Conservation (phyloP, 2,329 filamentous ascomycete species). For the Fusarium verticillioides region DNA sequence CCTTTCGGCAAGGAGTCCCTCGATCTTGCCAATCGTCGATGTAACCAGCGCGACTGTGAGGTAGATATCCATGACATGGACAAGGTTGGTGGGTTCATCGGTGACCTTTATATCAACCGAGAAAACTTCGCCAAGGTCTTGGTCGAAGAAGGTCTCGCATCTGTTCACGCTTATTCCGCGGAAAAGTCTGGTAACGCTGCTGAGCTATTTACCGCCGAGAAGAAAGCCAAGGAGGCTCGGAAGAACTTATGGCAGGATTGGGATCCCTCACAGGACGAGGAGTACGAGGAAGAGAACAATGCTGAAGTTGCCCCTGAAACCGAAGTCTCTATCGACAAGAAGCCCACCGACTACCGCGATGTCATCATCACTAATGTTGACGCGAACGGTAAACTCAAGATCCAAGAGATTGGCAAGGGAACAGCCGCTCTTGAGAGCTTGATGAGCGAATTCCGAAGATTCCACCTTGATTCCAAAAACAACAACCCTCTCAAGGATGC, state of each 20-base stretch:
- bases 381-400: slow-evolving; percentile 81
- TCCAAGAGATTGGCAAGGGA: slow-evolving; percentile 89
- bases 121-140: slow-evolving; percentile 95
- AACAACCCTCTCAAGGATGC: slow-evolving; percentile 76
- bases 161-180: slow-evolving; percentile 93
- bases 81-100: slow-evolving; percentile 98
- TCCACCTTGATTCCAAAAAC: slow-evolving; percentile 88
- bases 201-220: slow-evolving; percentile 88
- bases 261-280: slow-evolving; percentile 87
- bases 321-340: slow-evolving; percentile 70
- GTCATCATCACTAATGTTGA: slow-evolving; percentile 93
- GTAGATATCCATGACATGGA: slow-evolving; percentile 95
- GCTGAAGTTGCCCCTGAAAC: slow-evolving; percentile 61
- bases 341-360: slow-evolving; percentile 86
- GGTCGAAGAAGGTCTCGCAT: slow-evolving; percentile 92
- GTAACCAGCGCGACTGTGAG: slow-evolving; percentile 94
- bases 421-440: slow-evolving; percentile 86
- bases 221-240: slow-evolving; percentile 86
- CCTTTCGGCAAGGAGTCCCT: slow-evolving; percentile 95
- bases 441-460: slow-evolving; percentile 91
- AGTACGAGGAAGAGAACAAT: slow-evolving; percentile 64
- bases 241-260: slow-evolving; percentile 95
- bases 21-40: slow-evolving; percentile 87
- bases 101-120: slow-evolving; percentile 90
- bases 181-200: slow-evolving; percentile 92